Conservation (phyloP, 441 rosid genomes). For the Croton setiger region DNA sequence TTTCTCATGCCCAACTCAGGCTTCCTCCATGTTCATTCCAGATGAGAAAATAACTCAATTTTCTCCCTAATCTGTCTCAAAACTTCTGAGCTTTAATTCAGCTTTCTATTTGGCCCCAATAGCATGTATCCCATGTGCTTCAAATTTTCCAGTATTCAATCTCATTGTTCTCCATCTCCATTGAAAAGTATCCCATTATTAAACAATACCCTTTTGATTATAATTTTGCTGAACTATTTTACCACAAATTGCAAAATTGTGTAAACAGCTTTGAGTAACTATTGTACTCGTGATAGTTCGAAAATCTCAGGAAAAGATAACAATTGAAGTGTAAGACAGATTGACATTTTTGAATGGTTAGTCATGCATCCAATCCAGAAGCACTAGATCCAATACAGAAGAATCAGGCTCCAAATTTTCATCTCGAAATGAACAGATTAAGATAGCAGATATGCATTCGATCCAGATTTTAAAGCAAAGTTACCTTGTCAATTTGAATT, state of each 20-base stretch:
- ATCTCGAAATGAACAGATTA: not conserved
- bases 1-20: not conserved
- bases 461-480: not conserved
- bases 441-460: not conserved
- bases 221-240: too few species aligned
- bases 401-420: not conserved
- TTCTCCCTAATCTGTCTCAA: not conserved
- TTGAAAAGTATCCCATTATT: not conserved
- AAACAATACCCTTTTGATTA: too few species aligned
- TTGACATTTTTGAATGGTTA: not conserved
- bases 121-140: not conserved
- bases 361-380: not conserved
- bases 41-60: not conserved
- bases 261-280: too few species aligned
- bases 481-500: not conserved
- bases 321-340: not conserved
- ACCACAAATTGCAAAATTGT: too few species aligned
- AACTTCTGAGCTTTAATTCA: not conserved
- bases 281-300: not conserved
- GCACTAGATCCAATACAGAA: not conserved
- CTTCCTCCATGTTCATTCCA: conserved; percentile 8
- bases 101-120: not conserved
- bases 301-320: not conserved
- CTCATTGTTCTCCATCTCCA: not conserved
- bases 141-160: not conserved